Evolutionary conservation across 2,329 filamentous ascomycete genomes (phyloP), one percentile per base, ranked within the genome.

Genomic region (Fusarium brachygibbosum): DNA sequence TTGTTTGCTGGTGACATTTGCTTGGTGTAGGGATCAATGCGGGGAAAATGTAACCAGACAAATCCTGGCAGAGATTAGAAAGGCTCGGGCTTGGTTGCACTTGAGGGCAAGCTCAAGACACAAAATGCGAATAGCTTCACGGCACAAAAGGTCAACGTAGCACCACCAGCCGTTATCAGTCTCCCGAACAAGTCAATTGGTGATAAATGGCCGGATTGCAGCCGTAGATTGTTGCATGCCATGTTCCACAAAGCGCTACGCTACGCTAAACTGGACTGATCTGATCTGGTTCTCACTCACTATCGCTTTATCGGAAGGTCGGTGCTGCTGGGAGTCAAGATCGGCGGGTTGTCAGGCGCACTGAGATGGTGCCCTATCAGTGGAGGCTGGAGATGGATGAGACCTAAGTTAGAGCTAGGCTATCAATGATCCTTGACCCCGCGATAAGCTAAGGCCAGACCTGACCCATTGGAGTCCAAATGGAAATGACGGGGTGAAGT

Each of bases 161-260:
- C 58, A 63, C 40, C 44, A 42, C 31, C 60, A 65, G 34, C 52
- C 60, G 62, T 59, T 59, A 65, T 65, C 60, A 28, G 7, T n/a
- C 14, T 25, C 25, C 17, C 16, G 41, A 44, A 28, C 11, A 14
- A 10, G 42, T 19, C 31, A 44, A 65, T 65, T 65, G 60, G 62
- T 51, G 53, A 65, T 65, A 65, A 64, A 65, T 65, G 60, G 41
- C 62, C 62, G 62, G 60, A 65, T 65, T 65, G 62, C 10, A 52
- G 60, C 62, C 62, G 62, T 51, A 58, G 60, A 46, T 37, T 66
- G 63, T 66, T 66, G 55, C 63, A 66, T 66, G 28, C 32, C 45
- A 63, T 63, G 61, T 65, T 52, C 41, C 62, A 65, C 62, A 59
- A 11, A 48, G 2, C 7, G 29, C 29, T 34, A 17, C 9, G 34